Conservation (phyloP, 106 monocot genomes). For the Gastrodia elata region DNA sequence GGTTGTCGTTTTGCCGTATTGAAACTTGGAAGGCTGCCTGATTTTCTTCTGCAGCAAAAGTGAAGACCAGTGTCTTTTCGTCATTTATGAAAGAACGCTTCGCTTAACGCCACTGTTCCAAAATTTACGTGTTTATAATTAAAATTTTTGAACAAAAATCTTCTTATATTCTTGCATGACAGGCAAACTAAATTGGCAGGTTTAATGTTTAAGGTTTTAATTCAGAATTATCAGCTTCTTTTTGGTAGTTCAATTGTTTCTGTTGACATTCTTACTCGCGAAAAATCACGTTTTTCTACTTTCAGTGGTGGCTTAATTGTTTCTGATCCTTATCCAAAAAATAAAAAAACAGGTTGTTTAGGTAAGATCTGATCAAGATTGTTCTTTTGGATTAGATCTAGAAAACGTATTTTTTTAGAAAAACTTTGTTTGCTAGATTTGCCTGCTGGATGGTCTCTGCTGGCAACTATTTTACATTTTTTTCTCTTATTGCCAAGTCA, state of each 20-base stretch:
- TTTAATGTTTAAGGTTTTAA: no score
- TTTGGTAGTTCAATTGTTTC: no score
- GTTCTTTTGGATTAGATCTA: neutral
- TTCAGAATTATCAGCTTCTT: no score
- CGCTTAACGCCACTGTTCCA: no score
- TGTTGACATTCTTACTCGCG: no score
- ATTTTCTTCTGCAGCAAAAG: no score
- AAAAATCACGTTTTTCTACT: neutral
- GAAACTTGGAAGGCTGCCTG: neutral
- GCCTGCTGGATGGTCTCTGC: neutral
- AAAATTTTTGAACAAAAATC: no score
- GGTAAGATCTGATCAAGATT: neutral
- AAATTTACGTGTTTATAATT: no score
- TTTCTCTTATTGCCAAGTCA: constrained; percentile 2
- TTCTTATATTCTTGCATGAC: no score
- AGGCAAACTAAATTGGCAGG: no score
- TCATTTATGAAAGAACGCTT: no score
- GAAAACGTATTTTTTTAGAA: neutral
- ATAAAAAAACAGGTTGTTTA: neutral
- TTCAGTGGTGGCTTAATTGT: neutral
- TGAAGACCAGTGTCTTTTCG: no score
- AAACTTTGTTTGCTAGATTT: neutral
- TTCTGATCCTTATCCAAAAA: neutral
- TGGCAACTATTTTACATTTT: neutral
- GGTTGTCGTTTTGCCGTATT: neutral